Conservation (phyloP, 768 basidiomycete genomes). For the Pulveroboletus ravenelii region DNA sequence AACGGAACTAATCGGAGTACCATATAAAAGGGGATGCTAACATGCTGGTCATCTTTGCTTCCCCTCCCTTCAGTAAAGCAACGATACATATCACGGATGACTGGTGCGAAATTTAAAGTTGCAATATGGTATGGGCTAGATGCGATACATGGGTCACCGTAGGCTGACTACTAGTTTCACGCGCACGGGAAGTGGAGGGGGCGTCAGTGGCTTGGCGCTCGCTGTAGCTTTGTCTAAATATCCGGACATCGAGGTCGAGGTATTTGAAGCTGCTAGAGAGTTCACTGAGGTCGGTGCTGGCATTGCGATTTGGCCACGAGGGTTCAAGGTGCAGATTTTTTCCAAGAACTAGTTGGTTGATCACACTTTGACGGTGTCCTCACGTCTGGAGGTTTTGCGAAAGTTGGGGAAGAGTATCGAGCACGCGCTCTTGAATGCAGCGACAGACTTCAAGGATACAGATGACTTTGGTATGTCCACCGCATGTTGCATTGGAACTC, state of each 20-base stretch:
- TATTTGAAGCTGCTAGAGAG: constrained; percentile 49
- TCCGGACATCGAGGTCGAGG: constrained; percentile 50
- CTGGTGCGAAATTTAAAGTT: constrained; percentile 22
- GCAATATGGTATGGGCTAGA: constrained; percentile 22
- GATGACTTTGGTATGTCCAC: constrained; percentile 19
- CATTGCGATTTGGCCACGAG: constrained; percentile 44
- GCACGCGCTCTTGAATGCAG: constrained; percentile 10
- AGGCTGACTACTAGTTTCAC: not conserved
- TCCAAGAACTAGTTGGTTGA: not conserved
- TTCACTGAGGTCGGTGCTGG: constrained; percentile 59
- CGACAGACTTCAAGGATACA: constrained; percentile 19
- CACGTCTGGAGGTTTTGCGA: constrained; percentile 15
- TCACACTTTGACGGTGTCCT: not conserved
- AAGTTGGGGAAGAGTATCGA: constrained; percentile 20
- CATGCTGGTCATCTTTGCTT: not conserved
- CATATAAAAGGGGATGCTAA: not conserved
- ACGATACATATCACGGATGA: constrained; percentile 5
- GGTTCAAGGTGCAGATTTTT: constrained; percentile 19
- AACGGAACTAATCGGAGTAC: not conserved
- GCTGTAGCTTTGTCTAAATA: constrained; percentile 36
- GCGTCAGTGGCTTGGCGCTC: constrained; percentile 38
- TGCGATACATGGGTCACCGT: not conserved
- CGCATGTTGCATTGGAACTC: not conserved
- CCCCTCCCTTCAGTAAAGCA: not conserved
- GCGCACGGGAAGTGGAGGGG: constrained; percentile 33